phyloP scores from a whole-genome alignment of 768 basidiomycete genomes.

The Lactarius quietus region DNA sequence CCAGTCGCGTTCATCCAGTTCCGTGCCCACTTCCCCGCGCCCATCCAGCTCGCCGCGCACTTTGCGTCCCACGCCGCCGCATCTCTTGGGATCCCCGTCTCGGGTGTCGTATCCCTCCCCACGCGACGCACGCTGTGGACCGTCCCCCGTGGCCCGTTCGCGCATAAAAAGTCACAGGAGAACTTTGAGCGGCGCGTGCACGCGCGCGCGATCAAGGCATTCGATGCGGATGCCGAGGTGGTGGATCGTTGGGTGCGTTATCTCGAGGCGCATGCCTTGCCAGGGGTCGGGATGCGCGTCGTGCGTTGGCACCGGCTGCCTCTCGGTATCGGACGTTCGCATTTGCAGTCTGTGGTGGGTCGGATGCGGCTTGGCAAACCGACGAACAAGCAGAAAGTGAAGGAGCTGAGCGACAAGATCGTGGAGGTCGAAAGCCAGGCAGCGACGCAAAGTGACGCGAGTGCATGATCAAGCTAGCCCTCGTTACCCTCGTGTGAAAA shows the following conservation, averaged over 20 bases:
- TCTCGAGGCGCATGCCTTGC: conserved; percentile 66
- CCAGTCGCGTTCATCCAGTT: conserved; percentile 84
- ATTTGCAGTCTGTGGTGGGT: conserved; percentile 36
- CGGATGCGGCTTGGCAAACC: conserved; percentile 34
- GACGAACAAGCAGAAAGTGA: conserved; percentile 34
- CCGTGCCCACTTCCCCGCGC: conserved; percentile 63
- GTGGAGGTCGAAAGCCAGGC: conserved; percentile 33
- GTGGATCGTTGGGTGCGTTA: conserved; percentile 81
- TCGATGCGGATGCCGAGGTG: conserved; percentile 77
- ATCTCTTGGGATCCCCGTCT: conserved; percentile 78
- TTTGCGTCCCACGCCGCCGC: conserved; percentile 82
- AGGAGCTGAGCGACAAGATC: conserved; percentile 34
- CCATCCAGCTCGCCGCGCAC: conserved; percentile 76
- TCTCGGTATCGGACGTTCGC: conserved; percentile 46
- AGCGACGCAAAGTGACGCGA: not conserved
- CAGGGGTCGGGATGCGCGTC: conserved; percentile 84
- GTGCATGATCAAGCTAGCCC: not conserved
- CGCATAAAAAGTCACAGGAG: conserved; percentile 91
- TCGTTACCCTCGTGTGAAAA: no score
- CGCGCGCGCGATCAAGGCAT: conserved; percentile 85
- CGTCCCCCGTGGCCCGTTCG: conserved; percentile 80
- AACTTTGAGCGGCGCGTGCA: conserved; percentile 88
- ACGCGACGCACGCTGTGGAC: conserved; percentile 81
- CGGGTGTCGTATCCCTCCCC: conserved; percentile 62
- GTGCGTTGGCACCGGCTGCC: conserved; percentile 71